Evolutionary conservation across 805 yeast species (phyloP).

Genomic region (Schwanniomyces polymorphus): DNA sequence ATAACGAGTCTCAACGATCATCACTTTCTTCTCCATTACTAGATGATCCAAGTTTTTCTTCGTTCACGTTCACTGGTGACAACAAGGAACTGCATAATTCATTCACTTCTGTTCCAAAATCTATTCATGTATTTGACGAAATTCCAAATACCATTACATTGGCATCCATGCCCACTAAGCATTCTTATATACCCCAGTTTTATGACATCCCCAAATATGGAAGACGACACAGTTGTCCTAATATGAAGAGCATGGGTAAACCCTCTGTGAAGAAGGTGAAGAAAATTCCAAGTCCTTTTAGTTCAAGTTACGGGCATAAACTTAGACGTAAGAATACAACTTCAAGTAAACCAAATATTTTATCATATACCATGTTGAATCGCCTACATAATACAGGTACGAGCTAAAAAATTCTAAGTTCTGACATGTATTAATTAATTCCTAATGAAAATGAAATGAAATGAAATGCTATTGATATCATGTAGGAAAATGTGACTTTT

Average conservation of each 20-base stretch:
- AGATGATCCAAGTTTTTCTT: neutral
- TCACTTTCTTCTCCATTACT: conserved; percentile 2
- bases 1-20: neutral
- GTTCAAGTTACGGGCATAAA: neutral
- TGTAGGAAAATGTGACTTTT: neutral
- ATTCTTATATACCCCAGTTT: neutral
- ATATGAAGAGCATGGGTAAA: neutral
- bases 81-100: neutral
- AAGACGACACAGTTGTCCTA: neutral
- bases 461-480: neutral
- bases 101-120: neutral
- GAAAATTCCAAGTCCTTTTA: neutral
- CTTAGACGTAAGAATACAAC: neutral
- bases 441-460: neutral
- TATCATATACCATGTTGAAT: neutral
- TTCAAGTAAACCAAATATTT: neutral
- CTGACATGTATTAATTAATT: neutral
- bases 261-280: neutral
- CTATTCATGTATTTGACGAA: neutral
- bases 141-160: neutral
- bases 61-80: neutral
- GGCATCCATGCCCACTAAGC: neutral
- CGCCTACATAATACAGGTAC: neutral
- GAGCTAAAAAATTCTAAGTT: neutral
- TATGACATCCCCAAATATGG: neutral